Evolutionary conservation across 2,329 filamentous ascomycete species (phyloP), one percentile per base, ranked within the genome.

Genomic region (Alternaria tenuissima): DNA sequence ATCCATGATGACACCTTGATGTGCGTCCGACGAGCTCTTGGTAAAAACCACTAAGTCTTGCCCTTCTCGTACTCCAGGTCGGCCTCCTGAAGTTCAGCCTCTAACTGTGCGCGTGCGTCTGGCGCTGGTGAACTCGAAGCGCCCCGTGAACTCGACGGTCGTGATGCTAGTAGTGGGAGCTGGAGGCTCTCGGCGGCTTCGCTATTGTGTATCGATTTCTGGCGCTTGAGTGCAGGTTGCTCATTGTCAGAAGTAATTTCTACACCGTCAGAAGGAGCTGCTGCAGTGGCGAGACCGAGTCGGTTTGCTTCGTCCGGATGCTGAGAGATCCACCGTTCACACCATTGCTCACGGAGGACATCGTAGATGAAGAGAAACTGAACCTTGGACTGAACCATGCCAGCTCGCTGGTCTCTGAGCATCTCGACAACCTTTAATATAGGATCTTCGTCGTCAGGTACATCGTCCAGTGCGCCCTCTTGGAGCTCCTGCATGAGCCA

Each of bases 281-380:
- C 36, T 5, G 38, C 38, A 28, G 22, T 41, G 60, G 43, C 41
- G 30, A 77, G 53, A 20, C 74, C 73, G 5, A 76, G 54, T 32
- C 51, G 58, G 47, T 59, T 65, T 8, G 75, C 75, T 47, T 75
- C 73, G 14, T 68, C 71, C 0, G 75, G 73, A 44, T 76, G 64
- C 20, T 61, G 56, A 42, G 57, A 53, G 39, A 71, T 71, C 76
- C 77, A 79, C 34, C 79, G 72, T 34, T 91, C 88, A 62, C 88
- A 81, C 89, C 91, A 94, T 55, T 88, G 82, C 75, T 93, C 90
- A 52, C 88, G 86, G 71, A 97, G 78, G 1, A 96, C 92, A 72
- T 93, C 88, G 80, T 99, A 98, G 58, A 99, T 87, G 76, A 98
- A 97, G 38, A 87, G 80, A 71, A 91, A 95, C 77, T 99, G 95